Evolutionary conservation across 805 yeast species (phyloP).

Genomic region (Ogataea salicorniae): DNA sequence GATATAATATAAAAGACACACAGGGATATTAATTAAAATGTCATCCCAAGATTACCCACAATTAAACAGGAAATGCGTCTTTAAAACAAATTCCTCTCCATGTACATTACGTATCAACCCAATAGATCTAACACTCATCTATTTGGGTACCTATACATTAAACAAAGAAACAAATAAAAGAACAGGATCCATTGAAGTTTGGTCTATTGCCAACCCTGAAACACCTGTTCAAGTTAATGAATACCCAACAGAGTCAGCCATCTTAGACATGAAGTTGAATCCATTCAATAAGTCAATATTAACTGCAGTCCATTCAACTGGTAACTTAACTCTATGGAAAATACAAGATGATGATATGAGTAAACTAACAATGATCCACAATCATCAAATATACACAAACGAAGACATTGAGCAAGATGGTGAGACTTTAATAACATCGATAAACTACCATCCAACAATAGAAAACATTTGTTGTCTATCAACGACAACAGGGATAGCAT

Average conservation of each 20-base stretch:
- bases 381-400: conserved; percentile 42
- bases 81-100: conserved; percentile 65
- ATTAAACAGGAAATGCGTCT: conserved; percentile 4
- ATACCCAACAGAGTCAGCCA: conserved; percentile 48
- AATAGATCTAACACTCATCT: conserved; percentile 37
- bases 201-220: conserved; percentile 20
- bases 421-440: conserved; percentile 53
- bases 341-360: conserved; percentile 19
- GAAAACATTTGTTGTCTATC: conserved; percentile 45
- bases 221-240: conserved; percentile 5
- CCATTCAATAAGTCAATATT: conserved; percentile 46
- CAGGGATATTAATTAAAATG: too few species aligned
- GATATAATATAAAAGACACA: too few species aligned
- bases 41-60: too few species aligned
- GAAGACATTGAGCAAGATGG: conserved; percentile 16
- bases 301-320: conserved; percentile 76
- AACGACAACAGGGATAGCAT: conserved; percentile 59
- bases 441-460: conserved; percentile 47
- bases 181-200: conserved; percentile 55
- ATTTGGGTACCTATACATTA: conserved; percentile 79
- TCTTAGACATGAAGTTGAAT: conserved; percentile 69
- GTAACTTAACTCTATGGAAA: conserved; percentile 64
- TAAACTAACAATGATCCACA: conserved; percentile 21
- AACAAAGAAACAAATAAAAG: conserved; percentile 45
- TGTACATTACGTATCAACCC: conserved; percentile 70